These are phyloP conservation scores for Amanita exitialis DNA, from an alignment of 768 basidiomycete species.

Conservation along the genomic window DNA sequence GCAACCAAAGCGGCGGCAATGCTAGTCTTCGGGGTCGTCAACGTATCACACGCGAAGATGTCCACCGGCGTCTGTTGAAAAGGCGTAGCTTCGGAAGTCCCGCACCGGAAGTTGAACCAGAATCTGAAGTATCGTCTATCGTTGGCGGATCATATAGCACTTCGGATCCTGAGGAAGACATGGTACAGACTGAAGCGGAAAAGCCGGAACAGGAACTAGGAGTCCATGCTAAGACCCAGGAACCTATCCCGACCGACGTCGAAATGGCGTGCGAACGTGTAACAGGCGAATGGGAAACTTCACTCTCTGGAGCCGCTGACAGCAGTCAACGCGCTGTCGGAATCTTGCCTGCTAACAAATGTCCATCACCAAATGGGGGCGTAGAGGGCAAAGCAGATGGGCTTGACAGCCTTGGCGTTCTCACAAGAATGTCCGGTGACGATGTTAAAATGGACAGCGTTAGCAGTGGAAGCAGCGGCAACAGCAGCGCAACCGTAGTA, in stretches of 20 bases:
- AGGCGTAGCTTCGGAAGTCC: constrained; percentile 36
- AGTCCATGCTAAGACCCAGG: background rate
- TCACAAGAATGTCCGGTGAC: constrained; percentile 11
- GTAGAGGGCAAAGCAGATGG: constrained; percentile 36
- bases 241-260: background rate
- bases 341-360: background rate
- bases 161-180: background rate
- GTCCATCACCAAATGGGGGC: background rate
- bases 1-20: constrained; percentile 3
- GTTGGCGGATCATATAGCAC: background rate
- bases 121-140: background rate
- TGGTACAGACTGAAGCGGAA: background rate
- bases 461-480: constrained; percentile 9
- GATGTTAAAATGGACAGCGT: background rate
- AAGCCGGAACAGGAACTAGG: background rate
- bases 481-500: constrained; percentile 1
- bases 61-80: constrained; percentile 37
- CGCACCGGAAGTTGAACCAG: constrained; percentile 13
- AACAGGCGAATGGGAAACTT: constrained; percentile 14
- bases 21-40: constrained; percentile 20
- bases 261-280: constrained; percentile 28
- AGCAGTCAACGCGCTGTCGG: constrained; percentile 19
- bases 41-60: constrained; percentile 44
- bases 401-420: constrained; percentile 30
- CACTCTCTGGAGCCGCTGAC: constrained; percentile 22